phyloP scores from a whole-genome alignment of 306 rosid species.

The Echinosophora koreensis region DNA sequence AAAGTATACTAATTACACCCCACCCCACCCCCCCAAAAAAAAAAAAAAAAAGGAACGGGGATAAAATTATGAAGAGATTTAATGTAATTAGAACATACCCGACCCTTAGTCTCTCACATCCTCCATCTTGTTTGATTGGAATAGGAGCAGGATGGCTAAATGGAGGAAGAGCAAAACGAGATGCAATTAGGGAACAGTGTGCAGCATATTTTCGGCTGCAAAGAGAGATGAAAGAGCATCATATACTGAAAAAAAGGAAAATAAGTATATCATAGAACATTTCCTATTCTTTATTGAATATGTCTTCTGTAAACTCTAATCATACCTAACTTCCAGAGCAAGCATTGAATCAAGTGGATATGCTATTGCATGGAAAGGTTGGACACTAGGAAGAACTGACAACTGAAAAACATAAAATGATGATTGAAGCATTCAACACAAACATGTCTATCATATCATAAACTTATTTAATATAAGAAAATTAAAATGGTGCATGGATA shows the following conservation, averaged over 20 bases:
- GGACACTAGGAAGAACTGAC: conserved; percentile 98
- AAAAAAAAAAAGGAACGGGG: conserved; percentile 36
- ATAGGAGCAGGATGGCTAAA: conserved; percentile 79
- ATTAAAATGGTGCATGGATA: conserved; percentile 1
- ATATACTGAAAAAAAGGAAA: neutral
- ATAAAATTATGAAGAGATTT: neutral
- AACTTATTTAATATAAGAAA: neutral
- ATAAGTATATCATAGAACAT: neutral
- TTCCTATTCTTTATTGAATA: neutral
- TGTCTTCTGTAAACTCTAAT: neutral
- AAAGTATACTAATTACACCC: neutral
- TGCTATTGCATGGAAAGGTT: conserved; percentile 99
- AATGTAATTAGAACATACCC: conserved; percentile 67
- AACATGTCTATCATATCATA: conserved; percentile 19
- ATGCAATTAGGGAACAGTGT: conserved; percentile 88
- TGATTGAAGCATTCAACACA: conserved; percentile 30
- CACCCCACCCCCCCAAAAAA: neutral
- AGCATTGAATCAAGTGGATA: conserved; percentile 93
- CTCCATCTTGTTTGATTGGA: conserved; percentile 74
- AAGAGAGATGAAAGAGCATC: conserved; percentile 34
- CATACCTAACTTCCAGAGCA: conserved; percentile 95
- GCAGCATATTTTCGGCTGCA: conserved; percentile 90
- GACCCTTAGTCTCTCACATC: conserved; percentile 74
- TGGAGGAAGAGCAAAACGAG: conserved; percentile 82
- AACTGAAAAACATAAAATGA: conserved; percentile 61